Conservation (phyloP, 2,329 filamentous ascomycete species). For the Raffaelea arxii region DNA sequence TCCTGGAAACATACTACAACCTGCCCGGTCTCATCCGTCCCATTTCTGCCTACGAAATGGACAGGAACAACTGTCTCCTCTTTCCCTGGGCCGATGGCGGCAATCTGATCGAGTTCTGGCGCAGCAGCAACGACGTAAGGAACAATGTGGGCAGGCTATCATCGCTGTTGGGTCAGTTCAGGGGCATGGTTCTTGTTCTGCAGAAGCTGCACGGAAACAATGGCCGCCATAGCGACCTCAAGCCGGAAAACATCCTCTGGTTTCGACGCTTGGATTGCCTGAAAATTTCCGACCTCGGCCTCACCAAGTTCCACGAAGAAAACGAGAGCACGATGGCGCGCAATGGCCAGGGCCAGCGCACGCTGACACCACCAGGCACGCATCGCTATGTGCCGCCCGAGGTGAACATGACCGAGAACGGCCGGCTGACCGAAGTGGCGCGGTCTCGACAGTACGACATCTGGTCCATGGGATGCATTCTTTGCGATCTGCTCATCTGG, state of each 20-base stretch:
- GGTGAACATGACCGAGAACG: neutral
- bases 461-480: conserved; percentile 22
- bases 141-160: neutral
- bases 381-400: conserved; percentile 9
- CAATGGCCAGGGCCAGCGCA: neutral
- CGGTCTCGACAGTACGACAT: conserved; percentile 15
- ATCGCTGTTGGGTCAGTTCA: conserved; percentile 3
- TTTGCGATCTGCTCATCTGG: conserved; percentile 19
- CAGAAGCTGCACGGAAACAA: conserved; percentile 4
- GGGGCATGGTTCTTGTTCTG: conserved; percentile 4
- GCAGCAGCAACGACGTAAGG: neutral
- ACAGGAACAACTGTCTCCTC: conserved; percentile 8
- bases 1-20: neutral
- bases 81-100: conserved; percentile 12
- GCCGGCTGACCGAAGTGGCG: neutral
- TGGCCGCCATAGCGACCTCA: conserved; percentile 11
- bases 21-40: conserved; percentile 9
- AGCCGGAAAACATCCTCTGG: conserved; percentile 10
- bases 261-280: neutral
- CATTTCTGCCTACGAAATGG: conserved; percentile 8
- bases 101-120: conserved; percentile 8
- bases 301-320: conserved; percentile 8
- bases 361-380: conserved; percentile 3
- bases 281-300: conserved; percentile 11
- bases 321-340: neutral